A percentile compares a stretch with the other conserved stretches of the same genome.
These are phyloP conservation scores for Phlyctochytrium arcticum DNA, from an alignment of 192 early-diverging fungal genomes.

Conservation along the genomic window DNA sequence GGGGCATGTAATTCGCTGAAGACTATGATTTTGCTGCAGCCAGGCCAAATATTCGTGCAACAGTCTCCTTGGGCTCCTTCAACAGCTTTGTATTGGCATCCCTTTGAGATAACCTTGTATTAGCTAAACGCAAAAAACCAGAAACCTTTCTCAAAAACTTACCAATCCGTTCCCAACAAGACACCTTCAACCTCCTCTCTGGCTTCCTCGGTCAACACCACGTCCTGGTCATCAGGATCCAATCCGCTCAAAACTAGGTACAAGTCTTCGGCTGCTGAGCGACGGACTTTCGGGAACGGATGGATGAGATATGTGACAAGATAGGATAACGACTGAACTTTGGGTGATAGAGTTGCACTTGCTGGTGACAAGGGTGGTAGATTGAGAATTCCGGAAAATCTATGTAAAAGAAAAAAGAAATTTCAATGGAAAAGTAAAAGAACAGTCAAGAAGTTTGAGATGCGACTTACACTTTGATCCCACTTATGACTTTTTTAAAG, in stretches of 20 bases:
- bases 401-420: constrained; percentile 11
- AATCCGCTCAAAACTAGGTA: constrained; percentile 60
- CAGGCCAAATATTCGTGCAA: no score
- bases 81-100: no score
- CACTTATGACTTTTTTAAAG: constrained; percentile 60
- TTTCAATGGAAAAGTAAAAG: not conserved
- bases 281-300: constrained; percentile 72
- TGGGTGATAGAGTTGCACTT: no score
- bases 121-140: not conserved
- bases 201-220: constrained; percentile 29
- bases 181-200: constrained; percentile 56
- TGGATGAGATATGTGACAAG: constrained; percentile 73
- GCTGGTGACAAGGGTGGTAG: no score
- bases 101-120: not conserved
- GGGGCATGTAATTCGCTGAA: no score
- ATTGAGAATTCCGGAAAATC: constrained; percentile 49
- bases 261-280: constrained; percentile 64
- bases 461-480: constrained; percentile 61
- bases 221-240: constrained; percentile 39
- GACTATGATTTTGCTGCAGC: no score
- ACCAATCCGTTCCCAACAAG: constrained; percentile 66
- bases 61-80: no score
- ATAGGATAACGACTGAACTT: no score
- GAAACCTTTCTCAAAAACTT: not conserved
- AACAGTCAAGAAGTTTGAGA: no score